These are phyloP conservation scores for Lophiostoma macrostomum DNA, from an alignment of 495 filamentous ascomycete genomes.

Conservation along the genomic window DNA sequence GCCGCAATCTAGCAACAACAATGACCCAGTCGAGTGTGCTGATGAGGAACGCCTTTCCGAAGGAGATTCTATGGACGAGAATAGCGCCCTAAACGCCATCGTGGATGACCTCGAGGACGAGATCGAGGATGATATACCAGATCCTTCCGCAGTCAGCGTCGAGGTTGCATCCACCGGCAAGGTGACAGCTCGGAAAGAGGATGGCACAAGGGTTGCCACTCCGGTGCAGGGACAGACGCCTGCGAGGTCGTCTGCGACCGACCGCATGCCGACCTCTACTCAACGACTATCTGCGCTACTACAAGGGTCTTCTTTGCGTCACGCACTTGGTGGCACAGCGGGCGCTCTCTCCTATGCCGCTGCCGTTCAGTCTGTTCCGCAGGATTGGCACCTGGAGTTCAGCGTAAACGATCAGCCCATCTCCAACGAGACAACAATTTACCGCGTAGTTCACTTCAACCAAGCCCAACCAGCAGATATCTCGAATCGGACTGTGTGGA, in stretches of 20 bases:
- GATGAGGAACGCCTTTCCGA: constrained; percentile 84
- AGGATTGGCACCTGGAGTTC: constrained; percentile 98
- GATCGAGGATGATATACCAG: constrained; percentile 71
- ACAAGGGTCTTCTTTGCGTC: constrained; percentile 40
- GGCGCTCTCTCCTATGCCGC: constrained; percentile 74
- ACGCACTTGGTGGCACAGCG: constrained; percentile 39
- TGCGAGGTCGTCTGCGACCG: constrained; percentile 37
- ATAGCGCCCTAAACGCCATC: constrained; percentile 75
- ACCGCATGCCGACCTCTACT: constrained; percentile 32
- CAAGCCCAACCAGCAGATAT: constrained; percentile 63
- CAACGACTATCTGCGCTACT: constrained; percentile 49
- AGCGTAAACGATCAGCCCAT: constrained; percentile 80
- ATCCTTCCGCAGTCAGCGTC: constrained; percentile 87
- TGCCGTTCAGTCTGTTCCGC: constrained; percentile 71
- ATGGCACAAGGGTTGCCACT: constrained; percentile 85
- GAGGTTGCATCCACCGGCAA: constrained; percentile 88
- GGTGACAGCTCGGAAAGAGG: constrained; percentile 94
- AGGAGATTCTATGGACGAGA: constrained; percentile 69
- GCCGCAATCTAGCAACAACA: constrained; percentile 30
- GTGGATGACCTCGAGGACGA: constrained; percentile 89
- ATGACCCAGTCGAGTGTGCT: constrained; percentile 79
- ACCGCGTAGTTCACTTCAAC: constrained; percentile 84
- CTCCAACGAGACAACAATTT: constrained; percentile 90
- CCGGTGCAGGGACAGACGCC: constrained; percentile 63
- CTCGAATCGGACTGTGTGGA: constrained; percentile 76